Evolutionary conservation across 768 basidiomycete species (phyloP).

Genomic region (Kwoniella dejecticola): DNA sequence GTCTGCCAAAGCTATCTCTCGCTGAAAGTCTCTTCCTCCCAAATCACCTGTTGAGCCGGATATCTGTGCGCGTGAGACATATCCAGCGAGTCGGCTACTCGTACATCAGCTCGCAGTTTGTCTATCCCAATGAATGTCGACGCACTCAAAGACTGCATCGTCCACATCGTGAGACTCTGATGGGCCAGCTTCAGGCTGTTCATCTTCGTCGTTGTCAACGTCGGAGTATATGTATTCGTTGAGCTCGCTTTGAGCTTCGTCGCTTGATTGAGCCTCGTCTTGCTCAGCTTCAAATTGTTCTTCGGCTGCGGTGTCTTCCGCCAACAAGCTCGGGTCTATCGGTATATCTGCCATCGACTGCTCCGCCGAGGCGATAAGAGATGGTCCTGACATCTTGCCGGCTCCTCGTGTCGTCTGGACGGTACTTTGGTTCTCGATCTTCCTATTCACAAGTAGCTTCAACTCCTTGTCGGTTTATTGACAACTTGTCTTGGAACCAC

Average conservation of each 20-base stretch:
- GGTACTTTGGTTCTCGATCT: too few relatives aligned
- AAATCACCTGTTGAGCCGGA: conserved; percentile 1
- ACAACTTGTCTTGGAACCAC: neutral
- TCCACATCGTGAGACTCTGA: conserved; percentile 11
- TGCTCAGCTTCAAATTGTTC: conserved; percentile 9
- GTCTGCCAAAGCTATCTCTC: conserved; percentile 20
- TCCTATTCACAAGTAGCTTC: too few relatives aligned
- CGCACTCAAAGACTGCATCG: conserved; percentile 23
- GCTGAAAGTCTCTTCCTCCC: conserved; percentile 19
- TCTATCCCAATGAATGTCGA: neutral
- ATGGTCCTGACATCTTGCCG: conserved; percentile 1
- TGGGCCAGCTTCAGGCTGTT: conserved; percentile 14
- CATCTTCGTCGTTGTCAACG: conserved; percentile 6
- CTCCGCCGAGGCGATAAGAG: conserved; percentile 1
- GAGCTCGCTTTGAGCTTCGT: conserved; percentile 2
- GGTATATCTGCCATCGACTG: conserved; percentile 15
- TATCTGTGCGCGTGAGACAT: conserved; percentile 7
- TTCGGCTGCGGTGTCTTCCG: conserved; percentile 19
- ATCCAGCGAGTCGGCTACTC: conserved; percentile 21
- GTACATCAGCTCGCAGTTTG: neutral
- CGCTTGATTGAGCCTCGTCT: conserved; percentile 4
- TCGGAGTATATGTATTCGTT: conserved; percentile 9
- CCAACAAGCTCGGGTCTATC: conserved; percentile 14
- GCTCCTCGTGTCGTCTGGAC: neutral
- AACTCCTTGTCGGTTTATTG: conserved; percentile 11